Conservation (phyloP, 73 alveolate species). For the Stentor coeruleus region DNA sequence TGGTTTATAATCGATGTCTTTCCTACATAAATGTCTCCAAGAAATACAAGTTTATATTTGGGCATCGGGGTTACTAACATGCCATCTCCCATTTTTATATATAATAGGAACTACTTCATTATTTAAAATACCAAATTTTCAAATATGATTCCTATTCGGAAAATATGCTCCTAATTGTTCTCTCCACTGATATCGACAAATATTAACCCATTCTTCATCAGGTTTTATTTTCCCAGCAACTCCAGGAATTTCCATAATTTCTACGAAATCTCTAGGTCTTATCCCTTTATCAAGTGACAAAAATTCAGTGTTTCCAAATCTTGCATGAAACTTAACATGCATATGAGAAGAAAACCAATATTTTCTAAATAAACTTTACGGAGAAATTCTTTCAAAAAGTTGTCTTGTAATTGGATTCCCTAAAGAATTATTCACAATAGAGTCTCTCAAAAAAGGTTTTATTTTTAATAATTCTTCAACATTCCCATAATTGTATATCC, state of each 20-base stretch:
- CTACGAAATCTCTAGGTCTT: neutral
- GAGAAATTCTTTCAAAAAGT: neutral
- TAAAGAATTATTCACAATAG: neutral
- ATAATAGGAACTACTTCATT: too few relatives aligned
- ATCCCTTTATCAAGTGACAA: conserved; percentile 7
- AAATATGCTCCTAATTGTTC: too few relatives aligned
- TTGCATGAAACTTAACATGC: conserved; percentile 10
- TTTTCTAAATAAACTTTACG: neutral
- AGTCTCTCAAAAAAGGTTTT: neutral
- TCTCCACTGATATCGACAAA: too few relatives aligned
- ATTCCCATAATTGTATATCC: neutral
- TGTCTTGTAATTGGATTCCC: neutral
- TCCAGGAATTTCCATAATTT: neutral
- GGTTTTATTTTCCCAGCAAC: neutral
- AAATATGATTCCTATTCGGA: too few relatives aligned
- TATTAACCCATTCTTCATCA: conserved; percentile 13
- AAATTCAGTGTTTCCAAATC: neutral
- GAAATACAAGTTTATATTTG: conserved; percentile 61
- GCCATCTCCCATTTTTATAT: too few relatives aligned
- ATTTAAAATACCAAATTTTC: too few relatives aligned
- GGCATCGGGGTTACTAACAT: conserved; percentile 54
- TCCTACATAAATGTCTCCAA: conserved; percentile 74
- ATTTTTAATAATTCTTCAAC: neutral
- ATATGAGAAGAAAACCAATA: conserved; percentile 12
- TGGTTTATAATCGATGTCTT: conserved; percentile 61